A percentile compares a stretch with the other conserved stretches of the same genome.
These are phyloP conservation scores for Erigeron philadelphicus DNA, from an alignment of 140 eudicot species.

Conservation along the genomic window DNA sequence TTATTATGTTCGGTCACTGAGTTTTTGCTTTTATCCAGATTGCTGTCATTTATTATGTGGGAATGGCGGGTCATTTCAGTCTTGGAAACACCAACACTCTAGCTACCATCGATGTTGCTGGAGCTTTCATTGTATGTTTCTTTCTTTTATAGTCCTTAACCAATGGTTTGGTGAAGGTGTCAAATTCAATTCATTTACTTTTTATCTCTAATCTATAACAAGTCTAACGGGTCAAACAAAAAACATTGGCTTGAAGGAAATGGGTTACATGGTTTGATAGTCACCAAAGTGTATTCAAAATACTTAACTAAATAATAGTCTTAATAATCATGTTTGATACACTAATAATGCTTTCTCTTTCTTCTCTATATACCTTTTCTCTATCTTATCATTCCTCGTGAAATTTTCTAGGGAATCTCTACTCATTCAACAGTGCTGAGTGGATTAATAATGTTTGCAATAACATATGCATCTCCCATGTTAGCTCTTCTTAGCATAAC, in stretches of 20 bases:
- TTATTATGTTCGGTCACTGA: background rate
- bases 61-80: slow-evolving; percentile 91
- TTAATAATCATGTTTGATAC: background rate
- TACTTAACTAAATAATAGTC: background rate
- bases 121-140: slow-evolving; percentile 74
- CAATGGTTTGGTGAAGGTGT: background rate
- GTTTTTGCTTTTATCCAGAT: slow-evolving; percentile 37
- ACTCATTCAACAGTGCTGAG: slow-evolving; percentile 80
- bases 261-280: background rate
- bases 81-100: slow-evolving; percentile 91
- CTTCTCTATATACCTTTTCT: background rate
- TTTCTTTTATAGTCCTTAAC: background rate
- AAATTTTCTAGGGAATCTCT: slow-evolving; percentile 65
- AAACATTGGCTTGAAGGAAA: background rate
- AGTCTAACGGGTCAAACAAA: background rate
- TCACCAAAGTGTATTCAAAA: background rate
- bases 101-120: slow-evolving; percentile 96
- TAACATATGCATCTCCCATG: slow-evolving; percentile 91
- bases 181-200: background rate
- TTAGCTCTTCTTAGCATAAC: slow-evolving; percentile 59
- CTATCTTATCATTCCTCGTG: background rate
- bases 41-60: slow-evolving; percentile 73
- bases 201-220: background rate
- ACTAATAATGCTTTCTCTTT: background rate
- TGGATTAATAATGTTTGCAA: slow-evolving; percentile 79